These are phyloP conservation scores for Colletotrichum spaethianum DNA, from an alignment of 2,329 filamentous ascomycete genomes.

Conservation along the genomic window DNA sequence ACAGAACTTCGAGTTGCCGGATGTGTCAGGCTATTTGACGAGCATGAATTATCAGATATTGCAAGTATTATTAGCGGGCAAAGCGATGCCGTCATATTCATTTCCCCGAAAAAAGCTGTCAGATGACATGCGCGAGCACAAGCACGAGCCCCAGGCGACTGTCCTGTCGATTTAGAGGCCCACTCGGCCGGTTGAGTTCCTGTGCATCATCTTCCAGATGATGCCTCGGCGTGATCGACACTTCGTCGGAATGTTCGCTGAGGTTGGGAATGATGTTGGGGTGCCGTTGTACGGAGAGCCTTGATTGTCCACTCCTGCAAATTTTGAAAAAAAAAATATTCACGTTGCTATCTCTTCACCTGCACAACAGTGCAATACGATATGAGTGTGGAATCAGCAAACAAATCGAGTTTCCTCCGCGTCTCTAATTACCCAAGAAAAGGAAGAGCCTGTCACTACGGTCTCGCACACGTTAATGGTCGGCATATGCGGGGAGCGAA, in stretches of 20 bases:
- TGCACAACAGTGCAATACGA: not conserved
- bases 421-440: not conserved
- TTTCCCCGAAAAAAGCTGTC: not conserved
- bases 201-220: not conserved
- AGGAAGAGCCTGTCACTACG: constrained; percentile 10
- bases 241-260: constrained; percentile 22
- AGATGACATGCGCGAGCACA: too few relatives aligned
- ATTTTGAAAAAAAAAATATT: not conserved
- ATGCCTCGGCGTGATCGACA: constrained; percentile 15
- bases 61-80: not conserved
- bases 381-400: constrained; percentile 4
- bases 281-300: constrained; percentile 7
- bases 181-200: not conserved
- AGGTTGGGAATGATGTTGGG: constrained; percentile 10
- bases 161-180: not conserved
- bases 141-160: not conserved
- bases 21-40: not conserved
- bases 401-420: not conserved
- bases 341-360: not conserved
- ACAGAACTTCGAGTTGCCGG: not conserved
- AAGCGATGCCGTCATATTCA: not conserved
- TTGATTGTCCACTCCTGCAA: not conserved
- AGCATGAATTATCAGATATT: not conserved
- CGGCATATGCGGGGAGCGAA: not conserved
- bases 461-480: not conserved